Base-by-base conservation (phyloP, 2,329 filamentous ascomycete species). In the Incumbomyces delicatus region DNA sequence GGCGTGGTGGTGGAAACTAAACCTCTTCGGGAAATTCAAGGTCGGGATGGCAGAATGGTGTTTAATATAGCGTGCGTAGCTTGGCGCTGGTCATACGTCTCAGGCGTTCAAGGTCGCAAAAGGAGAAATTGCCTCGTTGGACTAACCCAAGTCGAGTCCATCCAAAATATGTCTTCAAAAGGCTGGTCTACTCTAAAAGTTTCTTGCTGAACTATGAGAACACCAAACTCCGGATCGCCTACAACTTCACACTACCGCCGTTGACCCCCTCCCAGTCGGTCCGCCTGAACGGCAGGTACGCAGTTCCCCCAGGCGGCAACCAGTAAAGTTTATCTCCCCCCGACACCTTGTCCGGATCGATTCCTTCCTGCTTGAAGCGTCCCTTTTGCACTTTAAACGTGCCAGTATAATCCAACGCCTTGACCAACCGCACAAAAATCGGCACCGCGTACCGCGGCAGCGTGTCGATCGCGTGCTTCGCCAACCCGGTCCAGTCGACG, bases 321-420 rank as follows among this genome's bases (percentile, higher is more conserved):
- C 56, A 58, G 18, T 50, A 58, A 42, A 57, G 44, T 8, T 45
- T 41, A 29, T 58, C 56, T 3, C 47, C 49, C 3, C 27, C 36
- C 8, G 27, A 31, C 29, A 56, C 51, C 48, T 53, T 55, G 14
- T 51, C 53, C n/a, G 50, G 33, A 38, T 58, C 53, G 6, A 56
- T 49, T 27, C 56, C 53, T 34, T 58, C 51, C 36, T 14, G 35
- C 30, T 54, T 73, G 37, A 87, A 66, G 0, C 79, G 78, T 1
- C 80, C 75, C 61, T 89, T 89, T 59, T 87, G 85, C 64, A 87
- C 83, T 66, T 89, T 89, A 61, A 87, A 84, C 56, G 87, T 89
- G 58, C 84, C 80, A 57, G 79, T 83, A 5, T 81, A 76, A 31
- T 73, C 77, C 46, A 75, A 70, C 40, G 68, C 66, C 30, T 72